These are phyloP conservation scores for Candida nanaspora DNA, from an alignment of 805 yeast genomes.

Conservation along the genomic window DNA sequence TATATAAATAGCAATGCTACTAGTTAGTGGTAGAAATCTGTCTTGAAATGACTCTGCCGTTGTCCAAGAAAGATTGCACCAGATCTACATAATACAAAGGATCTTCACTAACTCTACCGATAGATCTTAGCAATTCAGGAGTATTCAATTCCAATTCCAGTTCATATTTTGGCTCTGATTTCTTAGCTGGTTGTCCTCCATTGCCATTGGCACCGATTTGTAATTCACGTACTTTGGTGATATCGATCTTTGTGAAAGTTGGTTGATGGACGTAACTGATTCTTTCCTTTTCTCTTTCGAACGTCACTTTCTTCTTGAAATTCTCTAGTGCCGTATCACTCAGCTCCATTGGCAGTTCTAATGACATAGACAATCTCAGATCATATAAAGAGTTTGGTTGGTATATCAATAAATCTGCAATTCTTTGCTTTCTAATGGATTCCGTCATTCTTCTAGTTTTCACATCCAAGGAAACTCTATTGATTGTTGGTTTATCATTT, in stretches of 20 bases:
- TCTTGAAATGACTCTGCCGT: conserved; percentile 29
- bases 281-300: conserved; percentile 66
- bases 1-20: not conserved
- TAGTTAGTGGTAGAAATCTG: conserved; percentile 21
- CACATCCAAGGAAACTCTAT: conserved; percentile 62
- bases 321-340: conserved; percentile 44
- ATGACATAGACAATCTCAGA: conserved; percentile 63
- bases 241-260: conserved; percentile 65
- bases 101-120: conserved; percentile 25
- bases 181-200: not conserved
- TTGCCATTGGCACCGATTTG: conserved; percentile 12
- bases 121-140: conserved; percentile 23
- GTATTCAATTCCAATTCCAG: conserved; percentile 29
- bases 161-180: conserved; percentile 18
- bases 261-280: conserved; percentile 66
- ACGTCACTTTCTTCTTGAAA: conserved; percentile 39
- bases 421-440: conserved; percentile 64
- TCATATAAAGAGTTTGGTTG: conserved; percentile 77
- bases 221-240: conserved; percentile 48
- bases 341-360: conserved; percentile 68
- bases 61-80: conserved; percentile 38
- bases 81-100: conserved; percentile 36
- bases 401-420: conserved; percentile 65
- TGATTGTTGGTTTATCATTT: conserved; percentile 55
- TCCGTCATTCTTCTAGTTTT: conserved; percentile 60